Evolutionary conservation across 345 rosid species (phyloP).

Genomic region (Euphorbia tirucalli): DNA sequence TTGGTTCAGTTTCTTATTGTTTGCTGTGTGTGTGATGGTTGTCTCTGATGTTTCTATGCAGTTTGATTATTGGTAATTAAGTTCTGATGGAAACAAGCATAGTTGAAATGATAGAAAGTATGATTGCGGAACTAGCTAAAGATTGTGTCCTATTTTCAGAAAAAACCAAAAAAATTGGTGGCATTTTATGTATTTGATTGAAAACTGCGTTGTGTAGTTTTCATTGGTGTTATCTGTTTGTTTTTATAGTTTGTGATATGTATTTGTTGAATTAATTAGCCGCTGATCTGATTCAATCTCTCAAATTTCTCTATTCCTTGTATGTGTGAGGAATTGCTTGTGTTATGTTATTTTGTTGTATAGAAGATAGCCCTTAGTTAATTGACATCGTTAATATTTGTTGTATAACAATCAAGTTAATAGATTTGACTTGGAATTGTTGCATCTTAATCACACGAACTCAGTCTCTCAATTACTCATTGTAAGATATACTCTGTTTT

Average conservation of each 20-base stretch:
- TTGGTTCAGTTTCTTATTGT: not conserved
- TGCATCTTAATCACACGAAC: not conserved
- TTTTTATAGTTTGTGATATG: not conserved
- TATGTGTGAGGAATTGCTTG: not conserved
- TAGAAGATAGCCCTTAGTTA: too few relatives aligned
- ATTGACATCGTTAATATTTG: not conserved
- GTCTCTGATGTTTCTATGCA: not conserved
- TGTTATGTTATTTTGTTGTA: not conserved
- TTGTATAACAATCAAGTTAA: not conserved
- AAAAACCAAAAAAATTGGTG: too few relatives aligned
- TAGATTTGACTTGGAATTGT: not conserved
- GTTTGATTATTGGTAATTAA: not conserved
- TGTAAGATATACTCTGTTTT: not conserved
- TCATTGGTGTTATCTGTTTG: not conserved
- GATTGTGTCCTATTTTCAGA: too few relatives aligned
- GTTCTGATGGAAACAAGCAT: not conserved
- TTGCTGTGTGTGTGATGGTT: not conserved
- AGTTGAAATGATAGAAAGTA: not conserved
- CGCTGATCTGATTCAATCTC: not conserved
- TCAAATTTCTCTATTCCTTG: not conserved
- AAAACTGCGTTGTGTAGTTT: too few relatives aligned
- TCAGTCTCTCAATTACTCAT: not conserved
- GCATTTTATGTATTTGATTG: too few relatives aligned
- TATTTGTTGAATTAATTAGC: not conserved
- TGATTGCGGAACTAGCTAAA: too few relatives aligned